These are phyloP conservation scores for Metschnikowia peoriensis DNA, from an alignment of 805 yeast species.

Conservation along the genomic window DNA sequence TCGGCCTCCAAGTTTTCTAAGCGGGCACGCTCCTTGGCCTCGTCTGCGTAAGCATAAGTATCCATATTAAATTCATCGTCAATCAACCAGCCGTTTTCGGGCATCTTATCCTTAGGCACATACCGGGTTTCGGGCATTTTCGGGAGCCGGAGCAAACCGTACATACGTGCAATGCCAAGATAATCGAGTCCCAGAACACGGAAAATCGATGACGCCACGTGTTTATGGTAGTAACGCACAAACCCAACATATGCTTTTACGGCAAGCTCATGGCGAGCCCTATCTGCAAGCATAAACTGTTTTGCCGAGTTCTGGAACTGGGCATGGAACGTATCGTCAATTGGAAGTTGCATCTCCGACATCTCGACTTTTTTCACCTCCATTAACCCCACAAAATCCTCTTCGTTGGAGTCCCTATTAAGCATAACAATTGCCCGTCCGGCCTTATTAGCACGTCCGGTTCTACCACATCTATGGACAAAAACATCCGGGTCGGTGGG, in stretches of 20 bases:
- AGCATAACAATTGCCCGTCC: slow-evolving; percentile 80
- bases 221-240: slow-evolving; percentile 81
- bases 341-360: slow-evolving; percentile 34
- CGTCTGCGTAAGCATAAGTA: slow-evolving; percentile 60
- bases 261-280: slow-evolving; percentile 80
- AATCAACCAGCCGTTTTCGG: slow-evolving; percentile 72
- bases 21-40: slow-evolving; percentile 61
- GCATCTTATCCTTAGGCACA: slow-evolving; percentile 47
- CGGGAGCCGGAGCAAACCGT: slow-evolving; percentile 82
- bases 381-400: slow-evolving; percentile 78
- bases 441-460: slow-evolving; percentile 84
- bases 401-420: slow-evolving; percentile 69
- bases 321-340: slow-evolving; percentile 26
- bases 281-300: slow-evolving; percentile 66
- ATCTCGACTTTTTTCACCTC: slow-evolving; percentile 61
- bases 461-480: slow-evolving; percentile 91
- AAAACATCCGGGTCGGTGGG: slow-evolving; percentile 92
- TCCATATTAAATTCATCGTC: slow-evolving; percentile 65
- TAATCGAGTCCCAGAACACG: slow-evolving; percentile 71
- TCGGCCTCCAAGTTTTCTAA: slow-evolving; percentile 54
- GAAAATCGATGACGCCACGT: slow-evolving; percentile 84
- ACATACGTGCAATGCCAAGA: slow-evolving; percentile 66
- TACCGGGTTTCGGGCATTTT: slow-evolving; percentile 86
- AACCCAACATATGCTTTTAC: slow-evolving; percentile 80
- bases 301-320: slow-evolving; percentile 23